Evolutionary conservation across 345 rosid species (phyloP), one percentile per base, ranked within the genome.

Genomic region (Acer yangbiense): DNA sequence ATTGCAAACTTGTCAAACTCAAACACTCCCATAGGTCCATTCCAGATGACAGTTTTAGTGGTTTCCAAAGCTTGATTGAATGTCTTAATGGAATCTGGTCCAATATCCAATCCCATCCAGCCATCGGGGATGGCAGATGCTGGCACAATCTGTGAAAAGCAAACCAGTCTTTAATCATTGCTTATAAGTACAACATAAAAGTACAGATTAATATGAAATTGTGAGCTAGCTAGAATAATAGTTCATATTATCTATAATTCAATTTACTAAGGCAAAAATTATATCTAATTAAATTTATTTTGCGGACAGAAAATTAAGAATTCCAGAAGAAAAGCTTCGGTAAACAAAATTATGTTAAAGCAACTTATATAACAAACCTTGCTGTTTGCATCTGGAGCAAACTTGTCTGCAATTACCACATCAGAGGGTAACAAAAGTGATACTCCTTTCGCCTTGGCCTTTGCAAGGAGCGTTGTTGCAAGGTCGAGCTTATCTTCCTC

Each of bases 21-120:
- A 75, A 95, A 95, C 83, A 92, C 98, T 78, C 98, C 98, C 98
- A 95, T 95, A 13, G 98, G 98, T 81, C 98, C 98, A 35, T 93
- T 95, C 98, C 98, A 95, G 89, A 95, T 95, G 71, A 95, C 85
- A 58, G 98, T 95, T 81, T 95, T 68, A 83, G 97, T 90, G 39
- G 95, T 87, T 72, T 85, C 98, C 80, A 95, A 71, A 69, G 92
- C 95, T 0, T 90, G 91, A 12, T 64, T 89, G 88, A 95, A 93
- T 66, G 94, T 87, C 88, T 89, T 92, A 32, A 95, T 77, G 62
- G 95, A 87, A 60, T 91, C 95, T 71, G 95, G 95, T 71, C 92
- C 95, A 76, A 91, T 79, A 85, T 91, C 98, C 76, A 95, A 82
- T 70, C 98, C 98, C 98, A 95, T 95, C 98, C 98, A 95, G 18